Evolutionary conservation across 495 filamentous ascomycete species (phyloP).

Genomic region (Aspergillus mulundensis): DNA sequence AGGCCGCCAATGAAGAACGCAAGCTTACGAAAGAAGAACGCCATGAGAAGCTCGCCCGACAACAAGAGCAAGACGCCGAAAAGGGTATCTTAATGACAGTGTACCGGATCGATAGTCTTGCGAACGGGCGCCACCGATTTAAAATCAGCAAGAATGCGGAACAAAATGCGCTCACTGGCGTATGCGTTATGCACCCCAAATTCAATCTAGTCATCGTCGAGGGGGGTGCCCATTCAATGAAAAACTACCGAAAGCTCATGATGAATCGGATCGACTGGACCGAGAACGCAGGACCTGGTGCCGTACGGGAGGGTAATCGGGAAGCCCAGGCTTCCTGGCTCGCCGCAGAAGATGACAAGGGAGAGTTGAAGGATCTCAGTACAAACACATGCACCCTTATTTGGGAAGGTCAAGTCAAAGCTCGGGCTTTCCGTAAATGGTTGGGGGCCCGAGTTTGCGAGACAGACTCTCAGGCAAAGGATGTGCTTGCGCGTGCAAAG

Average conservation of each 20-base stretch:
- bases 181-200: constrained; percentile 83
- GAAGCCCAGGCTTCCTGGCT: constrained; percentile 67
- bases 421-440: constrained; percentile 78
- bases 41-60: constrained; percentile 73
- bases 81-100: constrained; percentile 80
- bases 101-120: constrained; percentile 81
- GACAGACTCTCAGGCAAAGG: constrained; percentile 81
- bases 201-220: constrained; percentile 89
- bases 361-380: constrained; percentile 72
- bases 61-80: constrained; percentile 84
- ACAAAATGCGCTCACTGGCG: constrained; percentile 76
- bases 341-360: constrained; percentile 71
- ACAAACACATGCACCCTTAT: constrained; percentile 75
- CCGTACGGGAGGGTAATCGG: constrained; percentile 56
- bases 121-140: constrained; percentile 87
- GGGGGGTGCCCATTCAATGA: constrained; percentile 75
- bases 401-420: constrained; percentile 82
- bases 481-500: constrained; percentile 71
- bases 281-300: constrained; percentile 71
- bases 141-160: constrained; percentile 90
- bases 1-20: constrained; percentile 75
- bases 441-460: constrained; percentile 74
- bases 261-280: constrained; percentile 91
- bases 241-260: constrained; percentile 85
- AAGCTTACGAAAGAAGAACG: constrained; percentile 88